Evolutionary conservation across 2,329 filamentous ascomycete species (phyloP).

Genomic region (Fusarium mundagurra): DNA sequence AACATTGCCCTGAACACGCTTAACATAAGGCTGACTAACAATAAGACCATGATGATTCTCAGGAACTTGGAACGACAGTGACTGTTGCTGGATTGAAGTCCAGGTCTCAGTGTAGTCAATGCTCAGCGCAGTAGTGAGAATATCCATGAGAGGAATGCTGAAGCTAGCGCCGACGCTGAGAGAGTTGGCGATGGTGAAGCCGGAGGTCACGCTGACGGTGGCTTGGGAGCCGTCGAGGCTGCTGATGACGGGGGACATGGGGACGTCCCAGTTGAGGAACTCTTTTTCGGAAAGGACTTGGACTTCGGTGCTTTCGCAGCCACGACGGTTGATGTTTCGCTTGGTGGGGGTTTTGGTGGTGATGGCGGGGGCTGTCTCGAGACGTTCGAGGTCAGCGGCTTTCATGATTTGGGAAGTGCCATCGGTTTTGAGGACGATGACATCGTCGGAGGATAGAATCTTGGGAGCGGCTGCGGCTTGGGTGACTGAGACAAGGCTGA

Average conservation of each 20-base stretch:
- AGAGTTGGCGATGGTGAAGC: constrained; percentile 30
- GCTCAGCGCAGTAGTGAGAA: constrained; percentile 17
- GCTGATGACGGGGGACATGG: constrained; percentile 38
- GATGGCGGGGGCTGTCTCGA: constrained; percentile 16
- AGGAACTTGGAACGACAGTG: constrained; percentile 25
- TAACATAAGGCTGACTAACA: constrained; percentile 38
- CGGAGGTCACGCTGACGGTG: constrained; percentile 18
- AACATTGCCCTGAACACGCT: constrained; percentile 28
- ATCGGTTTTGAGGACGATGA: constrained; percentile 33
- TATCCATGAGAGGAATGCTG: neutral
- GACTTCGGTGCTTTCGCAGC: constrained; percentile 33
- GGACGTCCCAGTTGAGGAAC: constrained; percentile 37
- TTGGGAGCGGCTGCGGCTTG: constrained; percentile 18
- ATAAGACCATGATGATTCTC: constrained; percentile 31
- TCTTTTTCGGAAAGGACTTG: constrained; percentile 33
- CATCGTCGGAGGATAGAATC: constrained; percentile 22
- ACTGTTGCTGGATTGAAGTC: constrained; percentile 28
- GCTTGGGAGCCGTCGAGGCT: constrained; percentile 23
- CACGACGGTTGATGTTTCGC: constrained; percentile 2
- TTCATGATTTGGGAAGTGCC: constrained; percentile 35
- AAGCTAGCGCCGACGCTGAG: constrained; percentile 7
- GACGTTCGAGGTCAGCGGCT: constrained; percentile 24
- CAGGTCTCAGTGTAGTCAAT: constrained; percentile 26
- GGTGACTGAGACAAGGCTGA: constrained; percentile 28
- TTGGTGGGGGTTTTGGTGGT: neutral